phyloP scores from a whole-genome alignment of 768 basidiomycete genomes.

The Pleurotus sapidus region DNA sequence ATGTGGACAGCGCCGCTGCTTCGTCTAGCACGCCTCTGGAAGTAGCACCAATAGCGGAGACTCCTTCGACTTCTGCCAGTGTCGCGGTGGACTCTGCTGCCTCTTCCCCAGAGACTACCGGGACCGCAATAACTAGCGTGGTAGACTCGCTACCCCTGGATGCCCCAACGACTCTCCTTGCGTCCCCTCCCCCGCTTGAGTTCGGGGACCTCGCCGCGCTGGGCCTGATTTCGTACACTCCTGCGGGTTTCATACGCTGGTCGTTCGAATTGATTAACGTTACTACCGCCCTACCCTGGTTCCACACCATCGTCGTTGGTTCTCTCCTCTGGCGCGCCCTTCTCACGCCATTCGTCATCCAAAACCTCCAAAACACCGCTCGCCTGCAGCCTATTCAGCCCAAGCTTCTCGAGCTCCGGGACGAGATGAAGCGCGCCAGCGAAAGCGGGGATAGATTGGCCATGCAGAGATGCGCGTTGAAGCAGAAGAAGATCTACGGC shows the following conservation, averaged over 20 bases:
- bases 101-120: background rate
- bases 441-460: conserved; percentile 36
- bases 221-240: conserved; percentile 61
- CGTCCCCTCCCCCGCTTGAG: conserved; percentile 46
- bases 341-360: conserved; percentile 60
- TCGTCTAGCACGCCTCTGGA: background rate
- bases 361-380: conserved; percentile 53
- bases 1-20: background rate
- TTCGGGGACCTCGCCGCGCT: conserved; percentile 72
- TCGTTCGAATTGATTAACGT: conserved; percentile 70
- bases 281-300: conserved; percentile 74
- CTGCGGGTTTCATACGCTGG: conserved; percentile 61
- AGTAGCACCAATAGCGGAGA: background rate
- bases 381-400: conserved; percentile 59
- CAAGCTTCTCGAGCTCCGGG: conserved; percentile 44
- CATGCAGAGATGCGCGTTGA: conserved; percentile 50
- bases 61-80: background rate
- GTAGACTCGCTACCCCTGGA: background rate
- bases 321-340: conserved; percentile 58
- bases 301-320: conserved; percentile 72
- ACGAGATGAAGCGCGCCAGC: conserved; percentile 36
- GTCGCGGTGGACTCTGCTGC: background rate
- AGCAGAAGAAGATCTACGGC: conserved; percentile 54
- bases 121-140: background rate
- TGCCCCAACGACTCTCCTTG: background rate